Evolutionary conservation across 805 yeast species (phyloP).

Genomic region (Starmerella powellii): DNA sequence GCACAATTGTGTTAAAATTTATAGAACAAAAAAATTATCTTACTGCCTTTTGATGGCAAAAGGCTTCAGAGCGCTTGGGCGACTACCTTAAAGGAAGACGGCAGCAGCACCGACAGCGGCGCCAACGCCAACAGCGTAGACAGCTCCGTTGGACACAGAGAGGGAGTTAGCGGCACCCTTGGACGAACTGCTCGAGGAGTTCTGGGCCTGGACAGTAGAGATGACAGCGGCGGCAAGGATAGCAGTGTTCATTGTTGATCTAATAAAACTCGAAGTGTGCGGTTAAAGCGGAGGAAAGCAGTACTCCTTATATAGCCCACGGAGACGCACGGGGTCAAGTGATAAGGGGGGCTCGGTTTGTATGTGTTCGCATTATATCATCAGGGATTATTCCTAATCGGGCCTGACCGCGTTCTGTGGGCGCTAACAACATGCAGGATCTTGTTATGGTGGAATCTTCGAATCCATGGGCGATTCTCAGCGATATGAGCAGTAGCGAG

Average conservation of each 20-base stretch:
- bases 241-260: constrained; percentile 7
- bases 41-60: too few species aligned
- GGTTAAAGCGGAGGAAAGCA: too few species aligned
- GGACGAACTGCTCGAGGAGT: constrained; percentile 3
- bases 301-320: constrained; percentile 4
- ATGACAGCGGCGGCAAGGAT: constrained; percentile 8
- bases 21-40: not conserved
- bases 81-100: constrained; percentile 12
- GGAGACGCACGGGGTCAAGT: not conserved
- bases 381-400: not conserved
- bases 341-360: not conserved
- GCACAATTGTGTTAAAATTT: too few species aligned
- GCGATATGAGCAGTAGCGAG: too few species aligned
- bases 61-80: too few species aligned
- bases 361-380: not conserved
- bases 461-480: too few species aligned
- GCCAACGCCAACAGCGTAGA: constrained; percentile 19
- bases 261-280: too few species aligned
- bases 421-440: too few species aligned
- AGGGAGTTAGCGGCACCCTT: constrained; percentile 3
- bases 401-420: not conserved
- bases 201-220: constrained; percentile 9
- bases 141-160: constrained; percentile 11
- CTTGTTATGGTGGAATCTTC: too few species aligned
- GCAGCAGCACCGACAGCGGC: constrained; percentile 23